These are phyloP conservation scores for Dactylellina cionopaga DNA, from an alignment of 2,329 filamentous ascomycete species.

Conservation along the genomic window DNA sequence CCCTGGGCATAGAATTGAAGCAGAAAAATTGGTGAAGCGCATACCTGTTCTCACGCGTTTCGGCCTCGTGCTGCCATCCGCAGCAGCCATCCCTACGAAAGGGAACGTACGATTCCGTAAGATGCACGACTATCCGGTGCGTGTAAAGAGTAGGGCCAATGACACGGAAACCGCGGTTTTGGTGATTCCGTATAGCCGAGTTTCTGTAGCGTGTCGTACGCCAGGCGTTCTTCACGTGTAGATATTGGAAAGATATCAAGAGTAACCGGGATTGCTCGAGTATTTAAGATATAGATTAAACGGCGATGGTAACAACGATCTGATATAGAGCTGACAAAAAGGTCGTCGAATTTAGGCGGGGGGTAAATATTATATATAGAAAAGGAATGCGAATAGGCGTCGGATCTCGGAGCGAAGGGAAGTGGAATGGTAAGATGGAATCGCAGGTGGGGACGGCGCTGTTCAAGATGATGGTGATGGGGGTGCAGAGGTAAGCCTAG, in stretches of 20 bases:
- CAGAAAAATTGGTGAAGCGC: constrained; percentile 19
- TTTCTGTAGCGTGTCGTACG: not conserved
- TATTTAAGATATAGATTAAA: not conserved
- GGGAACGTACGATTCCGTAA: constrained; percentile 16
- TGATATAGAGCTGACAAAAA: not conserved
- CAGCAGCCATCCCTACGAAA: constrained; percentile 45
- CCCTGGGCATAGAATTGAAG: not conserved
- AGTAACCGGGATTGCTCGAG: not conserved
- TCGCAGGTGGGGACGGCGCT: constrained; percentile 21
- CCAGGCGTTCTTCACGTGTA: constrained; percentile 22
- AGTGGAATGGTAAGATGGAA: constrained; percentile 19
- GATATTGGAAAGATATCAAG: not conserved
- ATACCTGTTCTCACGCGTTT: constrained; percentile 87
- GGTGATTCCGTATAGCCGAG: not conserved
- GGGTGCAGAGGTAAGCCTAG: constrained; percentile 6
- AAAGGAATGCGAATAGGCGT: constrained; percentile 7
- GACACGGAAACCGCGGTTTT: not conserved
- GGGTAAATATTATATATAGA: not conserved
- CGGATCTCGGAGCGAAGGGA: constrained; percentile 34
- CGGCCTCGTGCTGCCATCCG: constrained; percentile 67
- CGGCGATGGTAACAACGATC: not conserved
- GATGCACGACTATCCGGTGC: not conserved
- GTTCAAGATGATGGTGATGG: constrained; percentile 28
- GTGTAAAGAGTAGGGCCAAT: not conserved
- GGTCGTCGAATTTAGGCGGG: not conserved